Percentiles rank a stretch among this genome's conserved stretches.
Conservation (phyloP, 805 yeast genomes). For the Schwanniomyces pseudopolymorphus region DNA sequence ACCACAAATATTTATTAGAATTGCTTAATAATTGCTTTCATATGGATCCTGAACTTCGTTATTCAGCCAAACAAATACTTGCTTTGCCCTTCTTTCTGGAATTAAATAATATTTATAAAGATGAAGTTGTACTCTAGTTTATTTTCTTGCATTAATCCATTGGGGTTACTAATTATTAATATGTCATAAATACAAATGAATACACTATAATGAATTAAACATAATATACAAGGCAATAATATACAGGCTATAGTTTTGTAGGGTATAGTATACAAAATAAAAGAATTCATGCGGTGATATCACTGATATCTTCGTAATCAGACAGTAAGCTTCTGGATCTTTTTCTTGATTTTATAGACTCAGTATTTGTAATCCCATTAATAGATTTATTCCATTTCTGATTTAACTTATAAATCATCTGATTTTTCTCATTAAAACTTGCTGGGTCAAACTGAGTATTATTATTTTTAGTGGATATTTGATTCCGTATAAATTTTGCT, state of each 20-base stretch:
- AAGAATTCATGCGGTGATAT: background rate
- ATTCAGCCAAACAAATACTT: slow-evolving; percentile 57
- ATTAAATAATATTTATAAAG: slow-evolving; percentile 26
- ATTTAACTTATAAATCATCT: slow-evolving; percentile 33
- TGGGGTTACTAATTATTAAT: background rate
- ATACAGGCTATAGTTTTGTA: background rate
- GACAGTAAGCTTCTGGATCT: slow-evolving; percentile 16
- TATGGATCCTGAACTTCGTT: slow-evolving; percentile 56
- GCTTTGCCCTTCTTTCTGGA: slow-evolving; percentile 60
- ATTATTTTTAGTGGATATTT: background rate
- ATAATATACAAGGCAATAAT: slow-evolving; percentile 1
- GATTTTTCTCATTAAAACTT: slow-evolving; percentile 29
- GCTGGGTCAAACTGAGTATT: slow-evolving; percentile 3
- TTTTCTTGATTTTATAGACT: slow-evolving; percentile 8
- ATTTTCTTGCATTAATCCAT: background rate
- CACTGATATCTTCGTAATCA: slow-evolving; percentile 14
- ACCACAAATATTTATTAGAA: slow-evolving; percentile 50
- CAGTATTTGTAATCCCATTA: slow-evolving; percentile 8
- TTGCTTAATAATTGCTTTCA: slow-evolving; percentile 57
- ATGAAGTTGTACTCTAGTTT: slow-evolving; percentile 25
- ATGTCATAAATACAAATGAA: background rate
- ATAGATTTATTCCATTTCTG: slow-evolving; percentile 40
- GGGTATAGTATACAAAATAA: background rate
- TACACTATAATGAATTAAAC: background rate
- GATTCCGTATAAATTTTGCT: slow-evolving; percentile 7